These are phyloP conservation scores for Pueraria montana DNA, from an alignment of 306 rosid genomes.

Conservation along the genomic window DNA sequence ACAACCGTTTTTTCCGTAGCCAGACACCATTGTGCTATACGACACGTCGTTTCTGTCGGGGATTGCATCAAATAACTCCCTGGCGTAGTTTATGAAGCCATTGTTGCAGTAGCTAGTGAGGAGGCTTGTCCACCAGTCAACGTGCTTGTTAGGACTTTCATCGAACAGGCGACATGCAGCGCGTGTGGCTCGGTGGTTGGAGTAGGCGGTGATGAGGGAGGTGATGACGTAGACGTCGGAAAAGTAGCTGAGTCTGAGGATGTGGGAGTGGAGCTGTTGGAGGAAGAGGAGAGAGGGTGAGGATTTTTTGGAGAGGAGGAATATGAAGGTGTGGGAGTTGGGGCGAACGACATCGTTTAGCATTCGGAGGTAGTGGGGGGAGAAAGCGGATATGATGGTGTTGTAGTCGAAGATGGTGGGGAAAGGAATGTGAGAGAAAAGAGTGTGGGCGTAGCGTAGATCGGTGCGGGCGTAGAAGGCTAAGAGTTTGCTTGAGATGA, in stretches of 20 bases:
- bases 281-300: constrained; percentile 29
- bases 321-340: constrained; percentile 43
- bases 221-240: constrained; percentile 44
- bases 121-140: constrained; percentile 57
- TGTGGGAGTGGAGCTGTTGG: constrained; percentile 41
- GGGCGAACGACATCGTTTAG: constrained; percentile 44
- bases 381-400: constrained; percentile 46
- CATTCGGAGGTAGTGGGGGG: constrained; percentile 35
- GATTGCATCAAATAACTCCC: constrained; percentile 41
- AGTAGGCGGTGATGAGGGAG: constrained; percentile 40
- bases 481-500: constrained; percentile 53
- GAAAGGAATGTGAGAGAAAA: constrained; percentile 47
- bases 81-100: constrained; percentile 48
- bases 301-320: neutral
- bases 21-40: constrained; percentile 56
- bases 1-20: constrained; percentile 54
- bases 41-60: constrained; percentile 46
- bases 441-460: constrained; percentile 37
- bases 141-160: constrained; percentile 46
- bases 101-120: constrained; percentile 47
- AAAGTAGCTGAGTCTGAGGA: constrained; percentile 22
- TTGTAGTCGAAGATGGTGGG: constrained; percentile 55
- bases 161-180: constrained; percentile 51
- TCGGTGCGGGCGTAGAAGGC: constrained; percentile 42
- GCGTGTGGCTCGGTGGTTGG: constrained; percentile 9